Percentiles rank a stretch among this genome's conserved stretches.
phyloP scores from a whole-genome alignment of 305 asterid genomes.

The Fraxinus sp. region DNA sequence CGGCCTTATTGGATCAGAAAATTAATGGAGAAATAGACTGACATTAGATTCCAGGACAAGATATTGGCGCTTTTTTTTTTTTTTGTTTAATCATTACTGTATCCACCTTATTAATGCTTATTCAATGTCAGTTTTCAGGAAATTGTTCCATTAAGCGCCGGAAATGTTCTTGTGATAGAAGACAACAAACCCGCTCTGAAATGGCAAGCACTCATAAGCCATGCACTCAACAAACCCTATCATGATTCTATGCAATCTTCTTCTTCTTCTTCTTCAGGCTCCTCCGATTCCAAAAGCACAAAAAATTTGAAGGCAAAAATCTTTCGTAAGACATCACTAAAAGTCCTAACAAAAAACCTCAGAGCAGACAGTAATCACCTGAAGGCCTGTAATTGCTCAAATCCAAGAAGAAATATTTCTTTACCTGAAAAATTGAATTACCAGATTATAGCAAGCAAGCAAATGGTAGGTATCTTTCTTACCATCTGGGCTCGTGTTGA shows the following conservation, averaged over 20 bases:
- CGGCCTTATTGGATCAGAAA: neutral
- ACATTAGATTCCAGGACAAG: neutral
- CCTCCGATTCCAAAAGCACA: neutral
- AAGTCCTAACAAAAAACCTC: constrained; percentile 51
- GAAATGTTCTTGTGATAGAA: constrained; percentile 75
- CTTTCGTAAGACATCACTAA: constrained; percentile 56
- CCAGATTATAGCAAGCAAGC: constrained; percentile 73
- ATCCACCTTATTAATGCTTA: neutral
- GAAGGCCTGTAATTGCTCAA: constrained; percentile 64
- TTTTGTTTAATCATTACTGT: neutral
- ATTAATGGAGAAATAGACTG: neutral
- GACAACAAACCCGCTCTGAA: constrained; percentile 89
- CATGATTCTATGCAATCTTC: constrained; percentile 30
- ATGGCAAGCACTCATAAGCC: constrained; percentile 80
- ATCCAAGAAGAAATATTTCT: constrained; percentile 32
- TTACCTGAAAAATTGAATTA: constrained; percentile 38
- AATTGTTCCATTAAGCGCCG: constrained; percentile 83
- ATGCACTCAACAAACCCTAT: constrained; percentile 71
- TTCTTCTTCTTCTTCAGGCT: constrained; percentile 4
- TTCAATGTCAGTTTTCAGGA: constrained; percentile 71
- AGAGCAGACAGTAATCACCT: constrained; percentile 42
- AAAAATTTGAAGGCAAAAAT: constrained; percentile 25
- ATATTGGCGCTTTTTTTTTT: neutral
- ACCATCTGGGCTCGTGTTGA: constrained; percentile 73
- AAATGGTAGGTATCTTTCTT: constrained; percentile 86